Percentiles rank a stretch among this genome's conserved stretches.
Evolutionary conservation across 1,284 basidiomycete genomes (phyloP).

Genomic region (Austroboletus rostrupii): DNA sequence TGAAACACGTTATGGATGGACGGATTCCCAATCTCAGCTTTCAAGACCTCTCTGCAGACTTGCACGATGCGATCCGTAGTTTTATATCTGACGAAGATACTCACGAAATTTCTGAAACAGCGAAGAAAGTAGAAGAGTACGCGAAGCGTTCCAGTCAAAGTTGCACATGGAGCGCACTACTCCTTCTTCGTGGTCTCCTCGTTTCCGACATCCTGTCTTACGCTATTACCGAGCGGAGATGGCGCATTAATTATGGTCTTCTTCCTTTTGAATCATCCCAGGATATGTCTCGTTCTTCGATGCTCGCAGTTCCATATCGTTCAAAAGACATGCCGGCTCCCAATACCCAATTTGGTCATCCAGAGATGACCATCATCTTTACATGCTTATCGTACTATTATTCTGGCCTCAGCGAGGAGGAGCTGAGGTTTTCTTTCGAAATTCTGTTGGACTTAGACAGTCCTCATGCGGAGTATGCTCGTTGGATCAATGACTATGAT

Average conservation of each 20-base stretch:
- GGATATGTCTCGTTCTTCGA: slow-evolving; percentile 27
- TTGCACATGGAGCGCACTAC: slow-evolving; percentile 30
- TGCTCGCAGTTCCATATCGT: slow-evolving; percentile 19
- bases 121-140: slow-evolving; percentile 8
- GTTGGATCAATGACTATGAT: slow-evolving; percentile 32
- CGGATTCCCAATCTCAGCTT: slow-evolving; percentile 16
- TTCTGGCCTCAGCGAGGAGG: slow-evolving; percentile 36
- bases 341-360: slow-evolving; percentile 51
- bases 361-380: slow-evolving; percentile 43
- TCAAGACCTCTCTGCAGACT: slow-evolving; percentile 2
- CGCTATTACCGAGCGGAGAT: slow-evolving; percentile 38
- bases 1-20: slow-evolving; percentile 26
- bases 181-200: slow-evolving; percentile 42
- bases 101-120: neutral
- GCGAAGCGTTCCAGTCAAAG: slow-evolving; percentile 5
- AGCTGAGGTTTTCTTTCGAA: slow-evolving; percentile 37
- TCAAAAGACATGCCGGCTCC: slow-evolving; percentile 22
- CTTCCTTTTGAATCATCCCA: no score
- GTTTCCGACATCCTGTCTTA: slow-evolving; percentile 37
- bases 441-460: slow-evolving; percentile 39
- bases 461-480: slow-evolving; percentile 38
- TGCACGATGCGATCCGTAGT: slow-evolving; percentile 8
- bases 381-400: slow-evolving; percentile 52
- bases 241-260: slow-evolving; percentile 49
- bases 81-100: slow-evolving; percentile 22